Base-by-base conservation (phyloP, 441 rosid genomes). In the Erysimum cheiri region DNA sequence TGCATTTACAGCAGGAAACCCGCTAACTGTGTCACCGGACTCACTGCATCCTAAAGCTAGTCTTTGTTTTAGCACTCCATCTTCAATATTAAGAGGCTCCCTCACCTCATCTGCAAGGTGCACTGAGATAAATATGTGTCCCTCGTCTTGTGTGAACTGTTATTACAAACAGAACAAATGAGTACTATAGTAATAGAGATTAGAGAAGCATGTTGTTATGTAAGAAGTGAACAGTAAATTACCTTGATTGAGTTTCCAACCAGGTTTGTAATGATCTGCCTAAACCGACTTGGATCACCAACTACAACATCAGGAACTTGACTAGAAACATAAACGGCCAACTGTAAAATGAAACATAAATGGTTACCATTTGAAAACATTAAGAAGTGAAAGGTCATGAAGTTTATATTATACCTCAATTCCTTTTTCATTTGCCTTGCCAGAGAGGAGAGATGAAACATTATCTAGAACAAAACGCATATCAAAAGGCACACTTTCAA, bases 231-330 rank as follows among this genome's bases (percentile, higher is more conserved):
- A 22, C 39, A 9, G 48, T 22, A 28, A 74, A 84, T 39, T 64
- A 90, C 99, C 93, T 95, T 95, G 50, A 90, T 83, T 39, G 97
- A 92, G 82, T 95, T 95, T 67, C 99, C 97, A 46, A 95, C 97
- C 28, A 95, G 95, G 79, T 95, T 92, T 24, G 93, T 87, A 52
- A 95, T 85, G 67, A 95, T 95, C 83, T 95, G 99, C 73, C 88
- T 77, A 73, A 95, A 88, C 53, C 98, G 87, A 43, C 86, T 84
- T 28, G 97, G 92, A 73, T 95, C 99, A 58, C 99, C 99, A 54
- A 85, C 72, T 19, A 95, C 87, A 67, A 87, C 84, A 67, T 84
- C 89, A 60, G 99, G 97, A 69, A 92, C 93, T 55, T 78, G 82
- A 50, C 85, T 70, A 14, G 98, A 92, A 66, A 92, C 97, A 78